phyloP scores from a whole-genome alignment of 192 early-diverging fungal genomes.

The Allomyces javanicus region DNA sequence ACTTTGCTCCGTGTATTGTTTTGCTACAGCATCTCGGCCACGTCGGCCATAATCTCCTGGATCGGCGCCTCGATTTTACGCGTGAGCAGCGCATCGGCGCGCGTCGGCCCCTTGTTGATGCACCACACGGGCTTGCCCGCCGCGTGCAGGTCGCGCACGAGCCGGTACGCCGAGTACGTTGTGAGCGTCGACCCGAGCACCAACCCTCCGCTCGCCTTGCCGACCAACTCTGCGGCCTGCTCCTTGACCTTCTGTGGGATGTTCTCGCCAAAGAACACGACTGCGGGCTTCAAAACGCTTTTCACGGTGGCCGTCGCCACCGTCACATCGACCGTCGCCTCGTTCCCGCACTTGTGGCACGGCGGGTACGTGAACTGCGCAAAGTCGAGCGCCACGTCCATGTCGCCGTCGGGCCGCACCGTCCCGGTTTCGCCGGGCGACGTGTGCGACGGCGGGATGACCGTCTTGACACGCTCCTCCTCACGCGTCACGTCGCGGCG shows the following conservation, averaged over 20 bases:
- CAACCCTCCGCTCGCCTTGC: slow-evolving; percentile 38
- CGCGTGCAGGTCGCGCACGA: slow-evolving; percentile 43
- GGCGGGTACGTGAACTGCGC: slow-evolving; percentile 47
- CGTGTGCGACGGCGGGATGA: slow-evolving; percentile 5
- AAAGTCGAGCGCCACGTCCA: slow-evolving; percentile 33
- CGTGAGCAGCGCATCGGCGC: slow-evolving; percentile 41
- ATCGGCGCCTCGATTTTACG: slow-evolving; percentile 19
- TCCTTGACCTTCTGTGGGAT: slow-evolving; percentile 32
- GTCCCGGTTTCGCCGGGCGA: slow-evolving; percentile 17
- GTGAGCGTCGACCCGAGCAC: slow-evolving; percentile 63
- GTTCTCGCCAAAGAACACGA: slow-evolving; percentile 85
- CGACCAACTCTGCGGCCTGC: slow-evolving; percentile 32
- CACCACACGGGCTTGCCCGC: slow-evolving; percentile 38
- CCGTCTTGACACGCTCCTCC: background rate
- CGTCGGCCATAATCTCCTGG: background rate
- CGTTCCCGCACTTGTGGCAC: slow-evolving; percentile 34
- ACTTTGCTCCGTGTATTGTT: too few relatives aligned
- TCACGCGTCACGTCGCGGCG: slow-evolving; percentile 12
- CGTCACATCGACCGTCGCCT: too few relatives aligned
- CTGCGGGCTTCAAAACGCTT: slow-evolving; percentile 21
- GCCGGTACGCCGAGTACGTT: slow-evolving; percentile 63
- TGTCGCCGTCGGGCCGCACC: slow-evolving; percentile 68
- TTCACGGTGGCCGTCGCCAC: slow-evolving; percentile 31
- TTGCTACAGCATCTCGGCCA: background rate
- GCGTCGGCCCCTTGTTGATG: slow-evolving; percentile 53